Evolutionary conservation across 148 eudicot species (phyloP).

Genomic region (Bassia scoparia): DNA sequence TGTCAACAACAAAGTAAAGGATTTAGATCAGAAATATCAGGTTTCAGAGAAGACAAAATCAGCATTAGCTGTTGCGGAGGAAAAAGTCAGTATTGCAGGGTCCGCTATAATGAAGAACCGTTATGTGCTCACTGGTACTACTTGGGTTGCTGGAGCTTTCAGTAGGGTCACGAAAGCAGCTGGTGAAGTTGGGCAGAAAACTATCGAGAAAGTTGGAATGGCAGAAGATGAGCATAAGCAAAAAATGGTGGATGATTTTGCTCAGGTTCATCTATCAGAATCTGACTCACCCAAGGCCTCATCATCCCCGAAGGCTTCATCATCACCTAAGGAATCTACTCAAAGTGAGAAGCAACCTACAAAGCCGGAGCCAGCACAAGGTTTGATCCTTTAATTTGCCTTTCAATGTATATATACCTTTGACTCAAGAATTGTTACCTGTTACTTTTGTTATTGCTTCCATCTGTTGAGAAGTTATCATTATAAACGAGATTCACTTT

Average conservation of each 20-base stretch:
- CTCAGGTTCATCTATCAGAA: slow-evolving; percentile 73
- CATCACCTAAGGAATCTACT: slow-evolving; percentile 46
- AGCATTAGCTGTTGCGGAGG: slow-evolving; percentile 71
- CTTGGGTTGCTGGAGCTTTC: slow-evolving; percentile 83
- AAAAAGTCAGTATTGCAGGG: slow-evolving; percentile 76
- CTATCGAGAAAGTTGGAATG: slow-evolving; percentile 71
- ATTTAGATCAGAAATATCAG: slow-evolving; percentile 80
- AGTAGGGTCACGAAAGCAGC: slow-evolving; percentile 82
- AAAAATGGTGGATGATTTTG: slow-evolving; percentile 71
- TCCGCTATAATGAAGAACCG: slow-evolving; percentile 93
- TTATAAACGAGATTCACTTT: slow-evolving; percentile 20
- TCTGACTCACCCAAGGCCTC: slow-evolving; percentile 52
- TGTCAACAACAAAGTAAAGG: slow-evolving; percentile 80
- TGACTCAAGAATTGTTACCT: neutral
- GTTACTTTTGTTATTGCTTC: slow-evolving; percentile 15
- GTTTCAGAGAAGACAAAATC: slow-evolving; percentile 89
- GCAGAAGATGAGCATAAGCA: slow-evolving; percentile 76
- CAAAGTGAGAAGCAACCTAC: slow-evolving; percentile 42
- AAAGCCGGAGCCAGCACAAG: slow-evolving; percentile 62
- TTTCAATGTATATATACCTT: slow-evolving; percentile 27
- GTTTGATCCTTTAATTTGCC: slow-evolving; percentile 60
- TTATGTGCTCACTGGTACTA: slow-evolving; percentile 65
- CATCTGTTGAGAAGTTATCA: slow-evolving; percentile 3
- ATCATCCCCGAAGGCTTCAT: slow-evolving; percentile 2
- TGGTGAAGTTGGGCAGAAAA: slow-evolving; percentile 83